Evolutionary conservation across 495 filamentous ascomycete genomes (phyloP), one percentile per base, ranked within the genome.

Genomic region (Terfezia boudieri): DNA sequence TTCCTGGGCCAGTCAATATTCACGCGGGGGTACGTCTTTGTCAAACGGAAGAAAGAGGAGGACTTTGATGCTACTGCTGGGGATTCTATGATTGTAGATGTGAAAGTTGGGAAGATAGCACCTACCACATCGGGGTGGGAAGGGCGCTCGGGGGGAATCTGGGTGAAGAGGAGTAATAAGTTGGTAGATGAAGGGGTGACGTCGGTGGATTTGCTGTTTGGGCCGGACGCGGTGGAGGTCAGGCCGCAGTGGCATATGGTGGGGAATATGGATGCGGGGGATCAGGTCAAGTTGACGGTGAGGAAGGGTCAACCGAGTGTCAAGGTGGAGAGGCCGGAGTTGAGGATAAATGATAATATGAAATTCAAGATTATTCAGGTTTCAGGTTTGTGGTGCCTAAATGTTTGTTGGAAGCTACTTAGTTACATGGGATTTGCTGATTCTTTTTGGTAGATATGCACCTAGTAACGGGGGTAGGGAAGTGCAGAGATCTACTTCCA

Each of bases 281-380:
- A 46, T 26, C 11, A 32, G 66, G 70, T 11, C 77, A 80, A 17
- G 48, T 66, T 98, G 23, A 88, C 77, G 32, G 71, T 93, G 51
- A 75, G 86, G 35, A 74, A 83, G 57, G 90, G 90, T 4, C 71
- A 73, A 35, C 75, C 74, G 8, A 58, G 69, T 2, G 73, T 76
- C 12, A 71, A 76, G 57, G 11, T 26, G n/a, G n/a, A 22, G 14
- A 84, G 78, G 61, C 82, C 85, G 0, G 67, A 72, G n/a, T 83
- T 81, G 12, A 74, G 79, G 52, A 81, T 98, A 55, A 74, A 76
- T 51, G 84, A 89, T 32, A 83, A 92, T 66, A 88, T 87, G n/a
- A 83, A 80, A 57, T 95, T 96, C 69, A 96, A 95, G 70, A 92
- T 98, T 56, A 80, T 98, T 76, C 90, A 98, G 66, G 65, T 90